Conservation (phyloP, 495 filamentous ascomycete genomes). For the Echria macrotheca region DNA sequence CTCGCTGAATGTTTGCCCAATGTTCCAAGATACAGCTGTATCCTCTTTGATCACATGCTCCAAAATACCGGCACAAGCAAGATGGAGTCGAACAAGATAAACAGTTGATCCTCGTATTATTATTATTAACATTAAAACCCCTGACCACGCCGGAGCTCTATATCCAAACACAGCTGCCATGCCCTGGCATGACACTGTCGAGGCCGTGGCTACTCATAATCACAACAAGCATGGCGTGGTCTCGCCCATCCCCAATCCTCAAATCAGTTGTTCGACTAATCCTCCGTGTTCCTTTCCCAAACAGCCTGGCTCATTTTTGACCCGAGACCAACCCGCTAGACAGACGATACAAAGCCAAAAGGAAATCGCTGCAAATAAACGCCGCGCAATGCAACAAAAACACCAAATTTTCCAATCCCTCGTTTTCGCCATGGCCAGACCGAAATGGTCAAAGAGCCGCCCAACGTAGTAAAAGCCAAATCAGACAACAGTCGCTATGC, state of each 20-base stretch:
- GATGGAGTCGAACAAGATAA: too few relatives aligned
- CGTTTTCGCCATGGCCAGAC: not conserved
- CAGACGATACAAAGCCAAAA: not conserved
- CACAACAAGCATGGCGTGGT: slow-evolving; percentile 2
- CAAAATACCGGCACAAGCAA: too few relatives aligned
- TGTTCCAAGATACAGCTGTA: too few relatives aligned
- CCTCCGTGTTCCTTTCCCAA: too few relatives aligned
- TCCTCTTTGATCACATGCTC: too few relatives aligned
- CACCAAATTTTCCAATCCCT: too few relatives aligned
- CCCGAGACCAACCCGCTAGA: not conserved
- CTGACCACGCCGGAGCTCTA: not conserved
- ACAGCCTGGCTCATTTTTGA: not conserved
- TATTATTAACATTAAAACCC: slow-evolving; percentile 5
- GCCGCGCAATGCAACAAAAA: slow-evolving; percentile 20
- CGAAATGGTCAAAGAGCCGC: slow-evolving; percentile 1
- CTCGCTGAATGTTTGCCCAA: too few relatives aligned
- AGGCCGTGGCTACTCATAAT: too few relatives aligned
- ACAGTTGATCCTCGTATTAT: not conserved
- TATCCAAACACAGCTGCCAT: too few relatives aligned
- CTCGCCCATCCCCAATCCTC: not conserved
- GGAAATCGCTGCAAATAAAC: slow-evolving; percentile 9
- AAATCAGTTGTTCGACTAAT: too few relatives aligned
- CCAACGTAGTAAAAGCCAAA: slow-evolving; percentile 5
- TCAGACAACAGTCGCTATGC: slow-evolving; percentile 48
- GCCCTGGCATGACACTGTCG: too few relatives aligned